Evolutionary conservation across 495 filamentous ascomycete genomes (phyloP), one percentile per base, ranked within the genome.

Genomic region (Paragyromitra xinjiangensis): DNA sequence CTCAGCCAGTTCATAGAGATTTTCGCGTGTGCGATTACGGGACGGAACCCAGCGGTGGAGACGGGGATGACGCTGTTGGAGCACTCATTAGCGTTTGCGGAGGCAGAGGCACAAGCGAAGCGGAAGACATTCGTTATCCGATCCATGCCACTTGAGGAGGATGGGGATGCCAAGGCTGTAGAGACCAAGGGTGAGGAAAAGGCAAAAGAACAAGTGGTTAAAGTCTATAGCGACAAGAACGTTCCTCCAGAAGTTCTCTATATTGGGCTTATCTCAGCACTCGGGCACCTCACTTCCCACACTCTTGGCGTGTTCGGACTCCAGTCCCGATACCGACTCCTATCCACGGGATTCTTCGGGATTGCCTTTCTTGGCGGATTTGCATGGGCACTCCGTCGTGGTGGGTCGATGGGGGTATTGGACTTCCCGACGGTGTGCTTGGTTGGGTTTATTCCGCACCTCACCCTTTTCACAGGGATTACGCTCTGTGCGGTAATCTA

Each of bases 21-120:
- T 0, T 85, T 98, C 24, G 89, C 91, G 6, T 94, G 93, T 82
- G 92, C 95, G 4, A 86, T 98, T n/a, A 94, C 97, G 77, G 94
- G 94, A n/a, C 88, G 92, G 11, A 86, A 87, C 3, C 87, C 91
- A 6, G 88, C 91, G 72, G 90, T 93, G 0, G 95, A 98, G 84
- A 95, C 94, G 0, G 94, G 94, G 6, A 98, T 98, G 93, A 97
- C 94, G 0, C 88, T 98, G 22, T 95, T 99, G 81, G 95, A 99
- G 78, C 94, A 97, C 81, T 98, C 95, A 0, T 85, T 99, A 14
- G 95, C 95, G 0, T 99, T 98, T 84, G 93, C 95, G 1, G 96
- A 99, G 83, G 94, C 95, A 3, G 96, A 99, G 82, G 91, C 93
- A 7, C 74, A 79, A 53, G 76, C 81, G 0, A 72, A 64, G 6